Percentiles rank a stretch among this genome's conserved stretches.
phyloP scores from a whole-genome alignment of 2,329 filamentous ascomycete species.

The Chaetomium sp. region DNA sequence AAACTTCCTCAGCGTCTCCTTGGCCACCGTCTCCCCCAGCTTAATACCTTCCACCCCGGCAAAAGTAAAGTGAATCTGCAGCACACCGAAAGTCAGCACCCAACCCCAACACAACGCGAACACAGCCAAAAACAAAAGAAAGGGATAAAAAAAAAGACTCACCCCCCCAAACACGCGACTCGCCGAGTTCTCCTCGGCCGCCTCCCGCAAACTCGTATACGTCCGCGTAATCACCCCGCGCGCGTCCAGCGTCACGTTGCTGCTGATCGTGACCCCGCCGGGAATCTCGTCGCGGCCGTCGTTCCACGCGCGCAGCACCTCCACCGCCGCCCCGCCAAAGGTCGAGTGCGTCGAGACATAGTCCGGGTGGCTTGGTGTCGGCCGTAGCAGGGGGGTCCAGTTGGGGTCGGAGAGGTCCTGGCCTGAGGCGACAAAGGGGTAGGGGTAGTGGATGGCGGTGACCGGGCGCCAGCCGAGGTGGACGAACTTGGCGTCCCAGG shows the following conservation, averaged over 20 bases:
- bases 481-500: constrained; percentile 30
- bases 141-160: constrained; percentile 9
- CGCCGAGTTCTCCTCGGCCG: constrained; percentile 29
- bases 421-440: constrained; percentile 22
- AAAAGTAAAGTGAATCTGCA: constrained; percentile 32
- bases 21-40: constrained; percentile 29
- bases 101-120: not conserved
- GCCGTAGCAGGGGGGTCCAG: constrained; percentile 30
- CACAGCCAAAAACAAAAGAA: not conserved
- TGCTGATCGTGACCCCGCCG: not conserved
- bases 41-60: constrained; percentile 27
- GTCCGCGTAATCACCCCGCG: constrained; percentile 28
- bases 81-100: not conserved
- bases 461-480: constrained; percentile 31
- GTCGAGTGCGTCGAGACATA: constrained; percentile 33
- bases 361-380: constrained; percentile 32
- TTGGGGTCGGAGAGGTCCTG: constrained; percentile 23
- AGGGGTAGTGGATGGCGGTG: constrained; percentile 29
- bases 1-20: constrained; percentile 31
- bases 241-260: constrained; percentile 26
- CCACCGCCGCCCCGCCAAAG: constrained; percentile 29
- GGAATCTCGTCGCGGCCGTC: constrained; percentile 13
- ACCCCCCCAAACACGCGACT: constrained; percentile 32
- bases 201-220: constrained; percentile 26
- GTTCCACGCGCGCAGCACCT: constrained; percentile 28